Evolutionary conservation across 495 filamentous ascomycete species (phyloP).

Genomic region (Platismatia glauca): DNA sequence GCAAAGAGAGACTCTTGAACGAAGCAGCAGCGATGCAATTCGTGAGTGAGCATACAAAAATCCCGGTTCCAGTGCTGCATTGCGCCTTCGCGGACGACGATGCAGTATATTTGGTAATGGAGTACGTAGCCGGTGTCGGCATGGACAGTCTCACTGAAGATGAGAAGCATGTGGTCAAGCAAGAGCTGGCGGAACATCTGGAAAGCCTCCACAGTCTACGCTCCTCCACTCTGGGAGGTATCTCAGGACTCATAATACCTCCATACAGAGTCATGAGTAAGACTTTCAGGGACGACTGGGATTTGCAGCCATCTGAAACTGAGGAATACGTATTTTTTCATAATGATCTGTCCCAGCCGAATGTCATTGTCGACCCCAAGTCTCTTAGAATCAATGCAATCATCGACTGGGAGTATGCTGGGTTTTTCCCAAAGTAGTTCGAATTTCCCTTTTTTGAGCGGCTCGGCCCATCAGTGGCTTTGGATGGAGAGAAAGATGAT

Average conservation of each 20-base stretch:
- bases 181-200: slow-evolving; percentile 16
- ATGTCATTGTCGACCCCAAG: slow-evolving; percentile 30
- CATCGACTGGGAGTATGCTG: slow-evolving; percentile 33
- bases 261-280: slow-evolving; percentile 14
- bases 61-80: slow-evolving; percentile 1
- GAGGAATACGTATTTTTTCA: slow-evolving; percentile 30
- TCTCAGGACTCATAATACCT: slow-evolving; percentile 11
- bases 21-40: slow-evolving; percentile 1
- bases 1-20: slow-evolving; percentile 1
- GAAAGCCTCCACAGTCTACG: slow-evolving; percentile 12
- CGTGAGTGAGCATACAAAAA: background rate
- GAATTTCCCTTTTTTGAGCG: slow-evolving; percentile 23
- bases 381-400: slow-evolving; percentile 29
- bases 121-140: background rate
- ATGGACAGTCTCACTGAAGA: slow-evolving; percentile 4
- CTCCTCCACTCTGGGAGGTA: slow-evolving; percentile 7
- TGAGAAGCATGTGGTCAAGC: slow-evolving; percentile 11
- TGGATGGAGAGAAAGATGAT: slow-evolving; percentile 83
- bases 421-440: slow-evolving; percentile 28
- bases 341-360: slow-evolving; percentile 29
- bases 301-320: slow-evolving; percentile 3
- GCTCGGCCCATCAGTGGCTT: slow-evolving; percentile 9
- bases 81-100: slow-evolving; percentile 3
- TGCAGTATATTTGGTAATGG: background rate
- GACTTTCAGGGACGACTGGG: background rate